Conservation (phyloP, 805 yeast genomes). For the Tetrapisispora phaffii region DNA sequence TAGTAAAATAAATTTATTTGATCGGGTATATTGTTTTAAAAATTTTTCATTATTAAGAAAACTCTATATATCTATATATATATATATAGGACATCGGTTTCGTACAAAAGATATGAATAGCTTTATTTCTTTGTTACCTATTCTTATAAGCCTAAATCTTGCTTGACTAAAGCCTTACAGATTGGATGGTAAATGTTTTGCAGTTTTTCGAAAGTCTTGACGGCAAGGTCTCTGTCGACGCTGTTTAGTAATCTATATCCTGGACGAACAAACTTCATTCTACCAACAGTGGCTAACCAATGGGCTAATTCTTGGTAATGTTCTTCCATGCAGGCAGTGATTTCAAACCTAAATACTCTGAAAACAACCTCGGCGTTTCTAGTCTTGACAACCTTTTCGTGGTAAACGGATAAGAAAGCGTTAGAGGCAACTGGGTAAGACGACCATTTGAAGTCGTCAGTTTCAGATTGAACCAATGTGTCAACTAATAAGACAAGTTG, state of each 20-base stretch:
- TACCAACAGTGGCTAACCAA: constrained; percentile 86
- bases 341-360: constrained; percentile 64
- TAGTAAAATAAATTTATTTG: no score
- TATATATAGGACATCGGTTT: no score
- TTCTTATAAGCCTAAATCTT: constrained; percentile 50
- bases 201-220: constrained; percentile 50
- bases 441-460: constrained; percentile 30
- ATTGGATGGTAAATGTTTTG: constrained; percentile 71
- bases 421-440: constrained; percentile 28
- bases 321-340: constrained; percentile 40
- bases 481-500: constrained; percentile 77
- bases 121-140: not conserved
- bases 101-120: no score
- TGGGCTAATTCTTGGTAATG: constrained; percentile 50
- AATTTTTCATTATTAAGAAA: no score
- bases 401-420: constrained; percentile 32
- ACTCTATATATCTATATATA: no score
- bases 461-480: constrained; percentile 40
- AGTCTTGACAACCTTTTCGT: constrained; percentile 38
- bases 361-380: constrained; percentile 73
- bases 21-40: no score
- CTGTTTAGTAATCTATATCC: constrained; percentile 57
- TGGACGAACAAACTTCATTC: constrained; percentile 92
- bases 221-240: constrained; percentile 59
- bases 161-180: constrained; percentile 70